phyloP scores from a whole-genome alignment of 2,329 filamentous ascomycete species.

The Zymoseptoria brevis region DNA sequence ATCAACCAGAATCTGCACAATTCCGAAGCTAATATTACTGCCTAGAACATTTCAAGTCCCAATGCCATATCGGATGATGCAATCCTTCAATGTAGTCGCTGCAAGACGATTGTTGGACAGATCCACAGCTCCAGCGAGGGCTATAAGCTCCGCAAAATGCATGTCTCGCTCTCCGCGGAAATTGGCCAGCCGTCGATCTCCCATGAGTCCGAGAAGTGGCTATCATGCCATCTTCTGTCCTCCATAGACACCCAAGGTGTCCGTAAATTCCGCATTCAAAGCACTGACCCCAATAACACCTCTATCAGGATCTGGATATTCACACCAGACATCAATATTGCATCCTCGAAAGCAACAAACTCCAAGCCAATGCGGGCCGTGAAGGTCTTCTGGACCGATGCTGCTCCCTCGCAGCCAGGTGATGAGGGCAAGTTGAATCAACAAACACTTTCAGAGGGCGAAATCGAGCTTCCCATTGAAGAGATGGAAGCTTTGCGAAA shows the following conservation, averaged over 20 bases:
- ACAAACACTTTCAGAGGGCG: constrained; percentile 20
- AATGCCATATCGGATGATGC: background rate
- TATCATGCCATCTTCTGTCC: constrained; percentile 50
- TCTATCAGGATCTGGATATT: constrained; percentile 47
- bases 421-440: constrained; percentile 6
- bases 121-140: constrained; percentile 39
- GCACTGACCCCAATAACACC: background rate
- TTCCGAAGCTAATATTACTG: background rate
- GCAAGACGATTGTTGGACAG: constrained; percentile 30
- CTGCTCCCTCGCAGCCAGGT: background rate
- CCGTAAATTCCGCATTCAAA: constrained; percentile 51
- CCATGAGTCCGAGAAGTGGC: constrained; percentile 32
- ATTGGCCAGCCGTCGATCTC: background rate
- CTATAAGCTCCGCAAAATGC: constrained; percentile 28
- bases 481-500: constrained; percentile 35
- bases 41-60: background rate
- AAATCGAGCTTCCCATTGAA: constrained; percentile 19
- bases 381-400: constrained; percentile 47
- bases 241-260: constrained; percentile 49
- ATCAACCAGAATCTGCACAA: background rate
- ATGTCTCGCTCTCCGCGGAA: constrained; percentile 18
- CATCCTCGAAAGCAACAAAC: constrained; percentile 33
- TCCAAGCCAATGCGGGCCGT: constrained; percentile 42
- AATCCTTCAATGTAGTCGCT: constrained; percentile 30
- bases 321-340: constrained; percentile 51